Base-by-base conservation (phyloP, 169 alveolate genomes). In the Eimeria falciformis region DNA sequence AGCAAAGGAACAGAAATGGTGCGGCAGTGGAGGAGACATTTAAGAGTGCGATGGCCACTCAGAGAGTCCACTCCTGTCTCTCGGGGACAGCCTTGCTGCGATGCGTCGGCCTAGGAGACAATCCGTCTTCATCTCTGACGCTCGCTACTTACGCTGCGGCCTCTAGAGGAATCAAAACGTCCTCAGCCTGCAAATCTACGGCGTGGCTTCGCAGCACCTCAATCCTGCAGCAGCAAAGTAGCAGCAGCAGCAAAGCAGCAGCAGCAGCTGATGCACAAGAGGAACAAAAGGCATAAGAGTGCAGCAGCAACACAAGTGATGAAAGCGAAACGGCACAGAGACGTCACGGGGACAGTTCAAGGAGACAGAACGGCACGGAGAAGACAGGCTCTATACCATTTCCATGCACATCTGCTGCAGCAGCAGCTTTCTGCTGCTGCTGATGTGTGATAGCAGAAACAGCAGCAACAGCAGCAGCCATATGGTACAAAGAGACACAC, bases 161-260 rank as follows among this genome's bases (percentile, higher is more conserved):
- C 17, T 73, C 83, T 17, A 73, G 55, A 18, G 83, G 83, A 37
- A 73, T 45, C 21, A 73, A 58, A 1, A 73, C 83, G 55, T 73
- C 83, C 37, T 73, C 62, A 3, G 55, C 58, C 53, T 43, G 62
- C 29, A 73, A 45, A 58, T 73, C 83, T 73, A 73, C 21, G 83
- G 83, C 58, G 62, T 73, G 83, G 83, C 83, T 73, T 45, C 43
- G 83, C 83, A 73, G 47, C 62, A 73, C 58, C 83, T 73, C 83
- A 73, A 73, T 45, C 83, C 83, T 73, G 83, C 83, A 73, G 83
- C 83, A 73, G 62, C 83, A 37, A 58, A 73, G 83, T 58, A 73
- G 83, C 83, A 73, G 62, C 86, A 43, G 46, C 86, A 77, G 82
- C 46, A 77, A 25, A 25, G n/a, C 68, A 27, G 33, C 9, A 9